Evolutionary conservation across 495 filamentous ascomycete species (phyloP), one percentile per base, ranked within the genome.

Genomic region (Sporormia fimetaria): DNA sequence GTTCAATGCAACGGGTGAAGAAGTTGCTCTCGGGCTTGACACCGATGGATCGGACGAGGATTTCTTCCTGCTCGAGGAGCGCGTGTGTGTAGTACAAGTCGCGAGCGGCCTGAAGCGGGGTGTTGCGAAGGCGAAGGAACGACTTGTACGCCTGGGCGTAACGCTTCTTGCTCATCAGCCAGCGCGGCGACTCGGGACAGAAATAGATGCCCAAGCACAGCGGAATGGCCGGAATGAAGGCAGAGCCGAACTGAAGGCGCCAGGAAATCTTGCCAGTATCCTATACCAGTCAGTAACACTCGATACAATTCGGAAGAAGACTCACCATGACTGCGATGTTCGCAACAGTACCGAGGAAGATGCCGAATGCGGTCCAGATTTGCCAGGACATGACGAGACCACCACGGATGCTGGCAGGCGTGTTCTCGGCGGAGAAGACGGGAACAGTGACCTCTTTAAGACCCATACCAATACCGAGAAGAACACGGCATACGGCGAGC

Each of bases 31-130:
- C 24, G 6, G 37, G 20, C 8, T 18, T 44, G 4, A 50, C 15
- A n/a, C 41, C 47, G 3, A 41, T 23, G 17, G 41, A 36, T 25
- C 53, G 45, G 6, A 70, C 48, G 28, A 70, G 52, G 9, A 65
- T 57, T 31, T 54, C 52, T 36, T 69, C 65, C 34, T 69, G 45
- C 28, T 52, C 53, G 10, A 73, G 59, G 33, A 69, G 79, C 0
- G 71, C 67, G 54, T 84, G 71, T 40, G 83, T 81, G 54, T 76
- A 80, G 59, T 80, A 87, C 7, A 87, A 68, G 57, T 88, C 83
- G 1, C 83, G 65, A 4, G 81, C 83, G 3, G 79, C 83, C 47
- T 86, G 81, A 28, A 87, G 52, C 1, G 67, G 67, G 21, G 70
- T 69, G 47, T 74, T 73, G 18, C 79, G 75, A 2, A 84, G 70